Base-by-base conservation (phyloP, 345 rosid genomes). In the Gossypium herbaceum region DNA sequence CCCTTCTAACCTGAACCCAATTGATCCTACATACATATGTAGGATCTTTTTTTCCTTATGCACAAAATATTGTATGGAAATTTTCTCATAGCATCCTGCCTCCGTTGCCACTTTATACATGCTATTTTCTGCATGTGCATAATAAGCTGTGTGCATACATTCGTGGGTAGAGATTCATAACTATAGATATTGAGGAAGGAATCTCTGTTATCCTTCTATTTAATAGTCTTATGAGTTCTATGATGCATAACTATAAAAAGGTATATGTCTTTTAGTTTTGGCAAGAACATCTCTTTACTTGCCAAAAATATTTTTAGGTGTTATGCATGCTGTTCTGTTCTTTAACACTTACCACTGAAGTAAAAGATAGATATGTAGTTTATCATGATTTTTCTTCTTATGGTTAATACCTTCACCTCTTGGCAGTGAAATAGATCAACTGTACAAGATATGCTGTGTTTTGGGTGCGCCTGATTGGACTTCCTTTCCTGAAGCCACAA, bases 341-440 rank as follows among this genome's bases (percentile, higher is more conserved):
- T 77, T 20, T 55, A 24, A 6, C 61, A 52, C 12, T 47, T 68
- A 1, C 7, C n/a, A 1, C 20, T 52, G 15, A 68, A 25, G 51
- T 24, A 10, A 71, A 29, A 39, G 29, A 41, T 17, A 59, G n/a
- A 13, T 58, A 34, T 22, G 0, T n/a, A 60, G 19, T 25, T 17
- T 44, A 25, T 64, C 39, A 52, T 24, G n/a, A 44, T 6, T 44
- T 6, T n/a, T 24, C 16, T 50, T 72, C 60, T 74, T 50, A 25
- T 8, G 4, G 15, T 79, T 5, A 54, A 45, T 59, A 51, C 41
- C 59, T 2, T 79, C 62, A 58, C 7, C 67, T 62, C 39, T 27
- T 75, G 78, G 77, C 88, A 93, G 98, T 83, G 98, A 93, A 87
- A 81, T 85, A 75, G 97, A 94, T 88, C 98, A 92, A 75, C 65